phyloP scores from a whole-genome alignment of 108 stramenopile species.

The Skeletonema tropicum region DNA sequence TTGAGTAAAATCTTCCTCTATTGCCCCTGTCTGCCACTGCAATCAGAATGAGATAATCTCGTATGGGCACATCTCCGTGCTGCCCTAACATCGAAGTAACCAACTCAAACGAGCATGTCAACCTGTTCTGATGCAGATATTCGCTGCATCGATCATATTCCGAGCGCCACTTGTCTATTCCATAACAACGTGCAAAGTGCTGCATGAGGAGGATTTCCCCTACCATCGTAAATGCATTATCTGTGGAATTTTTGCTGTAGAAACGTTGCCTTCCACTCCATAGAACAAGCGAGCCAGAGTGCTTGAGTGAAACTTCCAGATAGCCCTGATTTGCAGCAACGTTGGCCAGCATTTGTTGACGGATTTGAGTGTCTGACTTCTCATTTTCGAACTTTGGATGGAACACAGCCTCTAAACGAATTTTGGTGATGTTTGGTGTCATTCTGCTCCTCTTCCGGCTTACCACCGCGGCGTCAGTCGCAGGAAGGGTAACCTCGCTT shows the following conservation, averaged over 20 bases:
- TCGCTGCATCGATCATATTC: constrained; percentile 69
- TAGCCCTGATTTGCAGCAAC: constrained; percentile 55
- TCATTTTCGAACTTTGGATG: constrained; percentile 93
- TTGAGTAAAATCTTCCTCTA: constrained; percentile 62
- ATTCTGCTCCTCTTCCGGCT: background rate
- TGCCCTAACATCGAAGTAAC: constrained; percentile 81
- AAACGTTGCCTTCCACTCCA: constrained; percentile 84
- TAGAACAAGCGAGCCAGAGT: constrained; percentile 87
- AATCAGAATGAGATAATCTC: constrained; percentile 79
- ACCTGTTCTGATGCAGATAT: constrained; percentile 54
- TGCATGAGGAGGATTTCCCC: constrained; percentile 80
- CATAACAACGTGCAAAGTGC: constrained; percentile 58
- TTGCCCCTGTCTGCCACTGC: constrained; percentile 69
- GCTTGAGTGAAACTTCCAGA: constrained; percentile 85
- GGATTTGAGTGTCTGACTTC: constrained; percentile 51
- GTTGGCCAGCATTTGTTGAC: constrained; percentile 61
- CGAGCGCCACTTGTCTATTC: constrained; percentile 1
- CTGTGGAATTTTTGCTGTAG: constrained; percentile 83
- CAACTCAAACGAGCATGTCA: constrained; percentile 81
- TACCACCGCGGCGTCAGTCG: background rate
- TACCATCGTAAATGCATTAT: constrained; percentile 64
- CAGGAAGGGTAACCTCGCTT: background rate
- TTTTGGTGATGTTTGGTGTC: background rate
- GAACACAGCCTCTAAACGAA: constrained; percentile 77
- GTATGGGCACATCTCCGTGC: constrained; percentile 75